Evolutionary conservation across 306 rosid genomes (phyloP).

Genomic region (Betula pendula): DNA sequence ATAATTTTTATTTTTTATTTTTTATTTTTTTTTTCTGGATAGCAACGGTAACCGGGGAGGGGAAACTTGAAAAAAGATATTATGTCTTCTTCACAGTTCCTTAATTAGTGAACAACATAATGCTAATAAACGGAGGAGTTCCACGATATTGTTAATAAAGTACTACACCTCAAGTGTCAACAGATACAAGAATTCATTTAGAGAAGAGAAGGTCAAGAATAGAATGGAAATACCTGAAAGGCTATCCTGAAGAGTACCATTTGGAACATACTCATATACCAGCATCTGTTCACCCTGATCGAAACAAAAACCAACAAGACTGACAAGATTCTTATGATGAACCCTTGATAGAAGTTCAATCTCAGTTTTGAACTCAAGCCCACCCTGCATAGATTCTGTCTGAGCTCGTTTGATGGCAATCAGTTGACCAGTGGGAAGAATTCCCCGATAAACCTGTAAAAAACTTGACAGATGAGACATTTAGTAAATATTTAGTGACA

Average conservation of each 20-base stretch:
- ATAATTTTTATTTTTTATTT: too few relatives aligned
- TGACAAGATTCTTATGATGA: constrained; percentile 54
- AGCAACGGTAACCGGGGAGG: too few relatives aligned
- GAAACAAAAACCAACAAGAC: constrained; percentile 52
- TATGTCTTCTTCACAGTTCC: not conserved
- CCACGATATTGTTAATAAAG: not conserved
- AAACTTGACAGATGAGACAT: not conserved
- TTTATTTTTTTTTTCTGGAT: too few relatives aligned
- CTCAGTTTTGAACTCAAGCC: constrained; percentile 47
- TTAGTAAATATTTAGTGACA: not conserved
- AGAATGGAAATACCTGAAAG: constrained; percentile 36
- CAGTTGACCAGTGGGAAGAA: constrained; percentile 36
- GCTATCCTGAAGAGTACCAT: constrained; percentile 42
- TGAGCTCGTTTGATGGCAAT: constrained; percentile 54
- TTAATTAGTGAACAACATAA: not conserved
- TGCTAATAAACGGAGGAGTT: not conserved
- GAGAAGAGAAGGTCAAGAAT: not conserved
- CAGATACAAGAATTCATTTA: not conserved
- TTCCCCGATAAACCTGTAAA: constrained; percentile 43
- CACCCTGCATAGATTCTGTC: constrained; percentile 41
- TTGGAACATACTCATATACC: constrained; percentile 45
- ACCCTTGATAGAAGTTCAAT: constrained; percentile 61
- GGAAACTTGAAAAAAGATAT: not conserved
- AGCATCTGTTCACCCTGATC: constrained; percentile 58
- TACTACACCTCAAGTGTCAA: not conserved